Conservation (phyloP, 768 basidiomycete genomes). For the Ramaria sp. region DNA sequence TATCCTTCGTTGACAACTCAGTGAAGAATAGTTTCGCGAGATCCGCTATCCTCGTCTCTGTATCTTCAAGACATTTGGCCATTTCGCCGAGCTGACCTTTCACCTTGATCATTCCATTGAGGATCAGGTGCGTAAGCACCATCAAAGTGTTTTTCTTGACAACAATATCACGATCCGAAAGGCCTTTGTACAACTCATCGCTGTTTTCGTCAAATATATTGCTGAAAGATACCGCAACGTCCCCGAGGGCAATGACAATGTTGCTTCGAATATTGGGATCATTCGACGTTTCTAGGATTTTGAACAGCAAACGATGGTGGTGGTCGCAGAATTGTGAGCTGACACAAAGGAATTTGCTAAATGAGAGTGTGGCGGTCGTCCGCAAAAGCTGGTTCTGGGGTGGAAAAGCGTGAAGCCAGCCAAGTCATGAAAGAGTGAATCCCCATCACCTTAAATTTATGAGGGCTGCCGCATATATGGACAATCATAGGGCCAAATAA, state of each 20-base stretch:
- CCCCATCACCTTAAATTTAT: constrained; percentile 69
- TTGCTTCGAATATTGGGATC: constrained; percentile 90
- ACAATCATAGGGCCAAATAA: constrained; percentile 86
- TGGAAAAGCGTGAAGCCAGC: background rate
- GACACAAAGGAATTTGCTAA: constrained; percentile 96
- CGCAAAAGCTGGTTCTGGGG: constrained; percentile 74
- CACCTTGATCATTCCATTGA: constrained; percentile 99
- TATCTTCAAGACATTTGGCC: constrained; percentile 98
- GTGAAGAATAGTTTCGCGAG: constrained; percentile 98
- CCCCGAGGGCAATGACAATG: constrained; percentile 95
- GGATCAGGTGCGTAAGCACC: constrained; percentile 92
- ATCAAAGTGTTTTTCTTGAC: constrained; percentile 99
- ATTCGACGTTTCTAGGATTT: constrained; percentile 82
- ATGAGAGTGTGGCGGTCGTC: constrained; percentile 75
- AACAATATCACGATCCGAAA: constrained; percentile 73
- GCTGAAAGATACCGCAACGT: constrained; percentile 97
- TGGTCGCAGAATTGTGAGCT: constrained; percentile 90
- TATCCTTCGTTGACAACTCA: constrained; percentile 93
- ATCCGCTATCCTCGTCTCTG: constrained; percentile 77
- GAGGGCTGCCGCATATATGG: constrained; percentile 82
- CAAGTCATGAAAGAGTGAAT: background rate
- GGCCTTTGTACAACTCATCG: constrained; percentile 87
- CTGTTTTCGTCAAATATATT: constrained; percentile 96
- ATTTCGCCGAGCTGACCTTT: constrained; percentile 99
- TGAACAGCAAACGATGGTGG: constrained; percentile 82